Conservation (phyloP, 2,329 filamentous ascomycete genomes). For the Botryotinia narcissicola region DNA sequence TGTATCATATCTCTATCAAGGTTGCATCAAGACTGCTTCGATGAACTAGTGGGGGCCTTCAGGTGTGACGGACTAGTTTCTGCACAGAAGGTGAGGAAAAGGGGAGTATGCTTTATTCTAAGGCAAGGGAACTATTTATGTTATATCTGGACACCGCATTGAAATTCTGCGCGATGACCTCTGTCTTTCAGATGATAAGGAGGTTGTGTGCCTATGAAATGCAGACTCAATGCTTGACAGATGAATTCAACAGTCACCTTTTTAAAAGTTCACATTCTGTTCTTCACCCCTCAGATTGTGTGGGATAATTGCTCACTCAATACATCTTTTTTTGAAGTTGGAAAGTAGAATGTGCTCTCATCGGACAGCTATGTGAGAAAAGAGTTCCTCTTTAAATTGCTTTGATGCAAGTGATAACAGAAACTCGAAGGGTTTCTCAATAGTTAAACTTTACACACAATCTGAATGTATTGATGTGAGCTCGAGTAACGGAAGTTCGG, state of each 20-base stretch:
- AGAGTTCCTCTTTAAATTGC: too few relatives aligned
- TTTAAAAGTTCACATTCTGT: not conserved
- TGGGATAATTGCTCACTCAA: not conserved
- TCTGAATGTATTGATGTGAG: not conserved
- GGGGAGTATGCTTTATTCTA: not conserved
- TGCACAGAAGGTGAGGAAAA: not conserved
- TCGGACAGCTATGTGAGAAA: too few relatives aligned
- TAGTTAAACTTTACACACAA: not conserved
- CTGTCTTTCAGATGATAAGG: not conserved
- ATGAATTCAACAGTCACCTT: not conserved
- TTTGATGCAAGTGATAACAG: not conserved
- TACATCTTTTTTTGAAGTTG: too few relatives aligned
- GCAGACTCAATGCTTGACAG: not conserved
- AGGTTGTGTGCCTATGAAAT: not conserved
- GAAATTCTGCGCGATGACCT: not conserved
- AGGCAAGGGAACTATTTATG: not conserved
- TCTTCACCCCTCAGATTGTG: accelerated
- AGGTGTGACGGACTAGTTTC: accelerated
- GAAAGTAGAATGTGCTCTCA: too few relatives aligned
- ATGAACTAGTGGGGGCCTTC: not conserved
- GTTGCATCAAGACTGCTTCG: not conserved
- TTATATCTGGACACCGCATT: not conserved
- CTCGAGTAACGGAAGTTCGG: not conserved
- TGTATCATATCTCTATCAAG: not conserved
- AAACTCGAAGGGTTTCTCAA: not conserved